Percentiles rank a stretch among this genome's conserved stretches.
Conservation (phyloP, 108 stramenopile species). For the Stephanodiscus triporus region DNA sequence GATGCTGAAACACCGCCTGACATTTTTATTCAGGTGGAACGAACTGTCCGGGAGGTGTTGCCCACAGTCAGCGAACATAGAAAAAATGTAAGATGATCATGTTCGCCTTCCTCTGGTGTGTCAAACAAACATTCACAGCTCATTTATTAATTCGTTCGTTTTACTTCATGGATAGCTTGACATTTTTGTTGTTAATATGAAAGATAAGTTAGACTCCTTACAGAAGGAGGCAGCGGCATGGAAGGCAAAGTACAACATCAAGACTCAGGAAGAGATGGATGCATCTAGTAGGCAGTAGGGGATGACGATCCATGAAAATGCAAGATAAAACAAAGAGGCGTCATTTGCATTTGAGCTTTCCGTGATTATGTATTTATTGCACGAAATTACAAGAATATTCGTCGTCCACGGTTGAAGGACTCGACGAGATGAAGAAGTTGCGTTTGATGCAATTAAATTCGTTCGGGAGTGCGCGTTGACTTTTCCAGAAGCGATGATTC, state of each 20-base stretch:
- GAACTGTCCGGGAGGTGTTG: constrained; percentile 92
- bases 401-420: too few species aligned
- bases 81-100: constrained; percentile 68
- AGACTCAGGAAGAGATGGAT: constrained; percentile 57
- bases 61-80: constrained; percentile 86
- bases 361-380: too few species aligned
- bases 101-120: constrained; percentile 4
- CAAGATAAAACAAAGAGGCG: too few species aligned
- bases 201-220: constrained; percentile 57
- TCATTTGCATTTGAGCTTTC: too few species aligned
- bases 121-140: neutral
- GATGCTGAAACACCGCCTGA: neutral
- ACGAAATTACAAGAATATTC: too few species aligned
- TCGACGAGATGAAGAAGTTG: too few species aligned
- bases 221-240: constrained; percentile 82
- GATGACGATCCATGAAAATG: too few species aligned
- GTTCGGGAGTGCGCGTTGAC: too few species aligned
- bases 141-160: constrained; percentile 5
- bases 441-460: neutral
- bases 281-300: constrained; percentile 40
- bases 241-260: constrained; percentile 76
- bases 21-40: constrained; percentile 64
- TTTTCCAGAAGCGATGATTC: constrained; percentile 77
- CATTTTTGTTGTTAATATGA: constrained; percentile 59
- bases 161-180: constrained; percentile 53